These are phyloP conservation scores for Claviceps fusiformis DNA, from an alignment of 2,329 filamentous ascomycete species.

Conservation along the genomic window DNA sequence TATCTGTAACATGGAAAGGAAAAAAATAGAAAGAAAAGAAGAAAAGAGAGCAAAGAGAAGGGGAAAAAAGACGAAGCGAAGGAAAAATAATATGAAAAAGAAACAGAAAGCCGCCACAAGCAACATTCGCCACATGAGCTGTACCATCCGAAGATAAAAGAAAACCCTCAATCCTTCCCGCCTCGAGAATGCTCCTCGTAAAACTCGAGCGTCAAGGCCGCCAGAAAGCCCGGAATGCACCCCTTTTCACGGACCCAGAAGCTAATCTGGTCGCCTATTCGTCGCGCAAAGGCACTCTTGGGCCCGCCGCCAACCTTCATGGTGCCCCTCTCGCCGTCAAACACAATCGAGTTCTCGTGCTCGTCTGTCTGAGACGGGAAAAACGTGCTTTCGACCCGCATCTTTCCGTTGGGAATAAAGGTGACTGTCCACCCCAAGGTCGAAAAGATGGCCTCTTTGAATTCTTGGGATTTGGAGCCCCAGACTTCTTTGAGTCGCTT, in stretches of 20 bases:
- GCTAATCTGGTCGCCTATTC: conserved; percentile 75
- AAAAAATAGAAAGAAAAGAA: not conserved
- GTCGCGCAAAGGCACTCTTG: conserved; percentile 68
- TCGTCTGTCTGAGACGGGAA: conserved; percentile 56
- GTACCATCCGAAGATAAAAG: not conserved
- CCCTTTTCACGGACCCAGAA: conserved; percentile 95
- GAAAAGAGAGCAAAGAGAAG: not conserved
- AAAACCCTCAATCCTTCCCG: conserved; percentile 1
- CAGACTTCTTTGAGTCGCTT: conserved; percentile 85
- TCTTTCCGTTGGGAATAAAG: conserved; percentile 94
- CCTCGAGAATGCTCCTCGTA: conserved; percentile 50
- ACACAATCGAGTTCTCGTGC: conserved; percentile 63
- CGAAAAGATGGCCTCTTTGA: conserved; percentile 85
- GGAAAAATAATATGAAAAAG: too few species aligned
- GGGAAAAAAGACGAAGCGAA: not conserved
- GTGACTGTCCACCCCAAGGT: conserved; percentile 90
- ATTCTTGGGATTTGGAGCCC: conserved; percentile 80
- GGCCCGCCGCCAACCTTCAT: conserved; percentile 97
- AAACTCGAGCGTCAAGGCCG: conserved; percentile 84
- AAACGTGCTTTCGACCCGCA: conserved; percentile 78
- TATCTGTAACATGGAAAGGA: not conserved
- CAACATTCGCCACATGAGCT: not conserved
- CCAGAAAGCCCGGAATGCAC: conserved; percentile 85
- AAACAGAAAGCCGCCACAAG: not conserved
- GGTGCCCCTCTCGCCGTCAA: conserved; percentile 85